Evolutionary conservation across 208 protist species (phyloP), one percentile per base, ranked within the genome.

Genomic region (Acanthamoeba healyi): DNA sequence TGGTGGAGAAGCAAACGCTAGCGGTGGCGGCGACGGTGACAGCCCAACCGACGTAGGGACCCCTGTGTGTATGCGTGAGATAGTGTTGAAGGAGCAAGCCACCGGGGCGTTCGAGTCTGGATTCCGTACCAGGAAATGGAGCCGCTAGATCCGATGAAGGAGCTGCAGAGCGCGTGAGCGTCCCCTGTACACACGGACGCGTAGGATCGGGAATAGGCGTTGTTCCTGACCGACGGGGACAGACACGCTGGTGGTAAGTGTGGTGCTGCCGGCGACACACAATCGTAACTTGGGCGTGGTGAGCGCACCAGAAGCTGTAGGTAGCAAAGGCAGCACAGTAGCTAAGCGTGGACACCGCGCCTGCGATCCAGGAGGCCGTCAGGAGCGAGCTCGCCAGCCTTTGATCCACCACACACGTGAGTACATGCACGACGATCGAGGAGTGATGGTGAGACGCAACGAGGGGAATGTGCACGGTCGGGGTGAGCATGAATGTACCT

Each of bases 221-320:
- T 84, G 17, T 84, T 84, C 74, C 74, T 84, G 17, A 3, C 1
- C n/a, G n/a, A n/a, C n/a, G n/a, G n/a, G n/a, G n/a, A n/a, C n/a
- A n/a, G n/a, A n/a, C n/a, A n/a, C n/a, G n/a, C n/a, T n/a, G n/a
- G n/a, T n/a, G n/a, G n/a, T n/a, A n/a, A n/a, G n/a, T 24, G 58
- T 65, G 12, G 44, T 49, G 12, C 9, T 49, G 44, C 44, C 5
- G 61, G 22, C 61, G 22, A 34, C 4, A 24, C 58, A 2, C 15
- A 24, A 67, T 4, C 29, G 58, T 34, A 17, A 4, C 3, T 7
- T 26, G 26, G 15, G 58, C 15, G 29, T 24, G 58, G 22, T 67
- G 29, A 7, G 58, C n/a, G 29, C 36, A 84, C 74, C 74, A 84
- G 44, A 84, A 84, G 44, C 74, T 84, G 74, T 84, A 84, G 42